These are phyloP conservation scores for Citrus unshiu DNA, from an alignment of 345 rosid genomes.

Conservation along the genomic window DNA sequence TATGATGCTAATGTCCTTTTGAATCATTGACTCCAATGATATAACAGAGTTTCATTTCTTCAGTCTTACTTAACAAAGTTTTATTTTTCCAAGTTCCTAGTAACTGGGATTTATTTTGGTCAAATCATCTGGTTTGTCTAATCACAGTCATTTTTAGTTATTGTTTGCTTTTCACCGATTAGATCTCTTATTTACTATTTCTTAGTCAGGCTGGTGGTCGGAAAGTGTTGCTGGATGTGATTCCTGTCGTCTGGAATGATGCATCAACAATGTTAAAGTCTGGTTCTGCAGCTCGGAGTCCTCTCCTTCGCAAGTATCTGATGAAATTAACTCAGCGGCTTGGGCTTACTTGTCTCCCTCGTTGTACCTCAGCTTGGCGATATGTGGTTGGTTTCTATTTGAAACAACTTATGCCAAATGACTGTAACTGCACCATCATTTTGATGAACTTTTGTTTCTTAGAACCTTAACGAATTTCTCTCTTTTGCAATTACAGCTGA, in stretches of 20 bases:
- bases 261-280: constrained; percentile 57
- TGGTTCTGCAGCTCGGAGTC: constrained; percentile 57
- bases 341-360: constrained; percentile 86
- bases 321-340: constrained; percentile 84
- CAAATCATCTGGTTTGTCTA: background rate
- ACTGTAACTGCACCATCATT: constrained; percentile 9
- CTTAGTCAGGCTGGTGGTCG: constrained; percentile 70
- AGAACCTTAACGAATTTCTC: background rate
- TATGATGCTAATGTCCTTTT: background rate
- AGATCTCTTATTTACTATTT: constrained; percentile 22
- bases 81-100: background rate
- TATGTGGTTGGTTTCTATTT: constrained; percentile 64
- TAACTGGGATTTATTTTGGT: background rate
- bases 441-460: constrained; percentile 4
- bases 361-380: constrained; percentile 72
- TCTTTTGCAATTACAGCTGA: background rate
- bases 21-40: background rate
- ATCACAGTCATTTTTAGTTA: background rate
- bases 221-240: constrained; percentile 56
- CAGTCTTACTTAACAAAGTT: background rate
- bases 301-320: constrained; percentile 81
- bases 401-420: background rate
- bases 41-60: background rate
- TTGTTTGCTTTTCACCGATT: constrained; percentile 7
- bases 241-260: constrained; percentile 60